Evolutionary conservation across 805 yeast species (phyloP).

Genomic region (Tetrapisispora phaffii): DNA sequence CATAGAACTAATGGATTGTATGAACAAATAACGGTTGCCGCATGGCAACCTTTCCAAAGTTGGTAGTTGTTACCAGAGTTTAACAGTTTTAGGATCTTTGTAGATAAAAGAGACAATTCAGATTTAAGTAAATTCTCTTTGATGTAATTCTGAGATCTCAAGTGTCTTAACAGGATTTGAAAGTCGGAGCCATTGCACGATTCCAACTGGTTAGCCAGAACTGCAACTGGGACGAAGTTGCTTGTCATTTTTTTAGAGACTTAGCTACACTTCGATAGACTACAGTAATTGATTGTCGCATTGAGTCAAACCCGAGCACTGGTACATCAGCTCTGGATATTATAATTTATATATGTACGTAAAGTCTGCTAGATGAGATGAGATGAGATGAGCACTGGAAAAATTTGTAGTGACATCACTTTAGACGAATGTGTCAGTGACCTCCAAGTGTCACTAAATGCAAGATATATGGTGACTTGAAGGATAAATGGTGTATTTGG

Average conservation of each 20-base stretch:
- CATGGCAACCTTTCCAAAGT: conserved; percentile 53
- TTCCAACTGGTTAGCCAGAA: conserved; percentile 23
- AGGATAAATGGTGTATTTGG: too few relatives aligned
- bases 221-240: conserved; percentile 15
- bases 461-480: too few relatives aligned
- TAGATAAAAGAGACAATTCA: conserved; percentile 24
- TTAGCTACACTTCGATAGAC: too few relatives aligned
- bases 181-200: conserved; percentile 23
- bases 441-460: neutral
- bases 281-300: too few relatives aligned
- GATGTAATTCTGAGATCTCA: conserved; percentile 23
- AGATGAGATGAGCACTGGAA: neutral
- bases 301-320: too few relatives aligned
- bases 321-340: too few relatives aligned
- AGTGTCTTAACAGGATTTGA: conserved; percentile 17
- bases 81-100: conserved; percentile 35
- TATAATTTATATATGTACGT: neutral
- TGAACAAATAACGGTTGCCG: conserved; percentile 37
- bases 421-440: neutral
- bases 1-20: conserved; percentile 29
- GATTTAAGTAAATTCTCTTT: conserved; percentile 26
- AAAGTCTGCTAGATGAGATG: neutral
- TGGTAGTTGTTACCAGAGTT: conserved; percentile 36
- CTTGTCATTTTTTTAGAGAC: neutral
- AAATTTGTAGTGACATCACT: neutral